Conservation (phyloP, 2,329 filamentous ascomycete genomes). For the Sclerotinia glacialis region DNA sequence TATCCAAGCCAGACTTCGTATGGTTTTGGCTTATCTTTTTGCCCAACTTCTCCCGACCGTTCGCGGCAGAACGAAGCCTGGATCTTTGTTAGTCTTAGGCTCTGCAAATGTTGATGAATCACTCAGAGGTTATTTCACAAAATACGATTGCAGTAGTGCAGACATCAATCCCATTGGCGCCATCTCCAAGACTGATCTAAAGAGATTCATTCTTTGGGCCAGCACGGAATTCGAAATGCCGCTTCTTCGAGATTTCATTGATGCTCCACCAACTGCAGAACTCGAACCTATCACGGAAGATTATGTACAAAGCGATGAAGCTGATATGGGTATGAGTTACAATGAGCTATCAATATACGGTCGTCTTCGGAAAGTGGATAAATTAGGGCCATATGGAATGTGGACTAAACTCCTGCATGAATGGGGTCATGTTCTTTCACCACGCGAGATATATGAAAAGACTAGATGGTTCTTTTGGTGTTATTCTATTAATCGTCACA, state of each 20-base stretch:
- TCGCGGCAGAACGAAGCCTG: slow-evolving; percentile 51
- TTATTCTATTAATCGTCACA: slow-evolving; percentile 61
- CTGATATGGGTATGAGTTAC: slow-evolving; percentile 54
- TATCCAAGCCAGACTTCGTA: slow-evolving; percentile 60
- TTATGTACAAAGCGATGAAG: slow-evolving; percentile 49
- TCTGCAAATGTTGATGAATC: slow-evolving; percentile 63
- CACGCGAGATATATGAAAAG: slow-evolving; percentile 19
- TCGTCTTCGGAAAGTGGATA: slow-evolving; percentile 48
- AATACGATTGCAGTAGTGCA: slow-evolving; percentile 44
- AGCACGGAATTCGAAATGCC: slow-evolving; percentile 58
- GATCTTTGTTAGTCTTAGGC: slow-evolving; percentile 64
- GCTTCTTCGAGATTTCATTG: slow-evolving; percentile 63
- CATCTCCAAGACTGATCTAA: slow-evolving; percentile 64
- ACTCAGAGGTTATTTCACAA: slow-evolving; percentile 60
- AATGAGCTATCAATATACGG: slow-evolving; percentile 46
- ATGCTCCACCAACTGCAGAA: slow-evolving; percentile 60
- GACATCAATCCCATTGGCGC: slow-evolving; percentile 61
- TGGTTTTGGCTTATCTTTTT: slow-evolving; percentile 62
- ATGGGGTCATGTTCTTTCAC: slow-evolving; percentile 18
- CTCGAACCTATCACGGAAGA: slow-evolving; percentile 58
- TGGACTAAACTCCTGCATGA: slow-evolving; percentile 19
- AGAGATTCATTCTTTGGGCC: slow-evolving; percentile 68
- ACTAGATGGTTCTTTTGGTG: slow-evolving; percentile 33
- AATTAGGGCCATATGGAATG: slow-evolving; percentile 43
- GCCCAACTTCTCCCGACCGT: slow-evolving; percentile 57